A percentile compares a stretch with the other conserved stretches of the same genome.
Conservation (phyloP, 2,329 filamentous ascomycete genomes). For the Fusarium beomiforme region DNA sequence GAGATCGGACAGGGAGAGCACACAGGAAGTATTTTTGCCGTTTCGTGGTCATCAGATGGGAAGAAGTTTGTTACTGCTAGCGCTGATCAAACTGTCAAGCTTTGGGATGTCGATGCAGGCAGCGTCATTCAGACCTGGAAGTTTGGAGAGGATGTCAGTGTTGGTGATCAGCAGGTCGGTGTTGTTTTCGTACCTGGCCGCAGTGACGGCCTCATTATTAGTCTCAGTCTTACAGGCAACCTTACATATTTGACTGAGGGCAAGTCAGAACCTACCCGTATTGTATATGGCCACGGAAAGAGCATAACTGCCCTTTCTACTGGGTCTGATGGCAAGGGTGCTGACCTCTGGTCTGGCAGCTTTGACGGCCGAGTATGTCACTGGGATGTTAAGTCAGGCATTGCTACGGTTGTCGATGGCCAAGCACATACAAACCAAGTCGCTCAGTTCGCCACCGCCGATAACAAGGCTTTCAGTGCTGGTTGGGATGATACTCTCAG, state of each 20-base stretch:
- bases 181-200: slow-evolving; percentile 89
- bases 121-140: slow-evolving; percentile 84
- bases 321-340: slow-evolving; percentile 60
- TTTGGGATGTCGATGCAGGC: slow-evolving; percentile 89
- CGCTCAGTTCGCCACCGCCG: slow-evolving; percentile 72
- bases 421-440: slow-evolving; percentile 88
- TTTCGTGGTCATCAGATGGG: slow-evolving; percentile 90
- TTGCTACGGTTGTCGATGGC: slow-evolving; percentile 78
- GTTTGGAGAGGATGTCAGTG: slow-evolving; percentile 80
- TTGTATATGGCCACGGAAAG: slow-evolving; percentile 91
- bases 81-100: slow-evolving; percentile 91
- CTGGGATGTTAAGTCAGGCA: slow-evolving; percentile 81
- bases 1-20: slow-evolving; percentile 87
- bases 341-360: slow-evolving; percentile 87
- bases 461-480: slow-evolving; percentile 80
- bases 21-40: slow-evolving; percentile 90
- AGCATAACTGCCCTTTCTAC: slow-evolving; percentile 78
- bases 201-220: slow-evolving; percentile 88
- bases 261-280: slow-evolving; percentile 71
- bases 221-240: slow-evolving; percentile 86
- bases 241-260: slow-evolving; percentile 87
- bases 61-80: slow-evolving; percentile 89
- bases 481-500: slow-evolving; percentile 95
- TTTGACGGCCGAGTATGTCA: slow-evolving; percentile 88
- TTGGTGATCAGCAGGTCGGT: slow-evolving; percentile 91